A percentile compares a stretch with the other conserved stretches of the same genome.
These are phyloP conservation scores for Microdochium trichocladiopsis DNA, from an alignment of 2,329 filamentous ascomycete genomes.

Conservation along the genomic window DNA sequence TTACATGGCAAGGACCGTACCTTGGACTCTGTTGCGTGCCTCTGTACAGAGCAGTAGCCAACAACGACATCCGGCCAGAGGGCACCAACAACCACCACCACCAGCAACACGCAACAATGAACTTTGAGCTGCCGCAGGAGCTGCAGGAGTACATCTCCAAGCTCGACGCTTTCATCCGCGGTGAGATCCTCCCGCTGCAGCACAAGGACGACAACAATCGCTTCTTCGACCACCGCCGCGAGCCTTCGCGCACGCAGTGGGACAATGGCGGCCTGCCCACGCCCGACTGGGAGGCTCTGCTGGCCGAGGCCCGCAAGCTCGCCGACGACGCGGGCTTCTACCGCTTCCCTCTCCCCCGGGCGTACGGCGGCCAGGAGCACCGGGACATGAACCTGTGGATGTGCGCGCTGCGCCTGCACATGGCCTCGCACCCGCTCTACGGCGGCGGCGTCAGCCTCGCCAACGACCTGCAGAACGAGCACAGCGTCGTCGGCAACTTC, in stretches of 20 bases:
- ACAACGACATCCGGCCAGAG: background rate
- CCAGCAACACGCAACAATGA: slow-evolving; percentile 5
- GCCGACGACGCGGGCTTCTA: slow-evolving; percentile 56
- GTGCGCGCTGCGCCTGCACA: slow-evolving; percentile 53
- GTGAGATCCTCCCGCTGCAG: slow-evolving; percentile 46
- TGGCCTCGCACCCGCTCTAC: slow-evolving; percentile 41
- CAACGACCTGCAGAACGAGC: slow-evolving; percentile 59
- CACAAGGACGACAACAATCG: slow-evolving; percentile 49
- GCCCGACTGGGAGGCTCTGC: slow-evolving; percentile 50
- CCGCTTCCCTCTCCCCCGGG: slow-evolving; percentile 32
- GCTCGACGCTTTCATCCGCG: slow-evolving; percentile 54
- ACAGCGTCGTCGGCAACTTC: slow-evolving; percentile 55
- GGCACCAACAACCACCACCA: background rate
- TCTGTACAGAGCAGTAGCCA: background rate
- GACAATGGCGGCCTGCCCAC: slow-evolving; percentile 47
- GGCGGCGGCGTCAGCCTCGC: slow-evolving; percentile 47
- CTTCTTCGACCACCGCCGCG: slow-evolving; percentile 60
- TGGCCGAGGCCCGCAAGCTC: slow-evolving; percentile 37
- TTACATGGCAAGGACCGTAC: no score
- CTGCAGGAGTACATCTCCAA: slow-evolving; percentile 17
- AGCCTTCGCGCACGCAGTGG: slow-evolving; percentile 56
- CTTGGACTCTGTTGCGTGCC: no score
- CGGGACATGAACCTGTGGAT: slow-evolving; percentile 52
- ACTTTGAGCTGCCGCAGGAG: slow-evolving; percentile 10
- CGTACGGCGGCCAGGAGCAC: slow-evolving; percentile 23